These are phyloP conservation scores for Leucogyrophana mollusca DNA, from an alignment of 768 basidiomycete genomes.

Conservation along the genomic window DNA sequence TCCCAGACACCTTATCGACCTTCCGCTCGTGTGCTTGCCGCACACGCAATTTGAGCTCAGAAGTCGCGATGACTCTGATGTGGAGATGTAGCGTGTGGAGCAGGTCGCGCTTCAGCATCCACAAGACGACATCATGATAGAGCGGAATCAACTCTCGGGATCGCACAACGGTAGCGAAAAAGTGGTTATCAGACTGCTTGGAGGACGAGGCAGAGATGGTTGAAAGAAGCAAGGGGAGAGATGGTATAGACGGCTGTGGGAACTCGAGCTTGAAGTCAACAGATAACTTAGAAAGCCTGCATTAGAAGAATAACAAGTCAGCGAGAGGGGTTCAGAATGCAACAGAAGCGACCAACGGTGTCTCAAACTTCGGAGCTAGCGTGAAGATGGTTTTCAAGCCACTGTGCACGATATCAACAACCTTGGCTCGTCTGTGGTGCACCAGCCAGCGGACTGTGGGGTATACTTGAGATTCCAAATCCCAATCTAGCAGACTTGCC, in stretches of 20 bases:
- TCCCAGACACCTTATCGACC: conserved; percentile 25
- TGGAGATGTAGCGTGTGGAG: conserved; percentile 83
- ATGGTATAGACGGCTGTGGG: conserved; percentile 54
- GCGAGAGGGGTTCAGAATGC: conserved; percentile 7
- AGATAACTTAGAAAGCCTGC: conserved; percentile 41
- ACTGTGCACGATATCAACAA: conserved; percentile 82
- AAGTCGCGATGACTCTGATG: conserved; percentile 79
- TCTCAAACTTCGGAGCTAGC: conserved; percentile 61
- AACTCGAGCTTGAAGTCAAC: conserved; percentile 64
- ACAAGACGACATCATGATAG: conserved; percentile 82
- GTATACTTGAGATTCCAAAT: conserved; percentile 78
- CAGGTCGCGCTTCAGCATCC: conserved; percentile 89
- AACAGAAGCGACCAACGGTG: conserved; percentile 46
- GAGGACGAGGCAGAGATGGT: conserved; percentile 69
- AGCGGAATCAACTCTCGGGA: conserved; percentile 62
- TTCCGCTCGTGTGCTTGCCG: conserved; percentile 40
- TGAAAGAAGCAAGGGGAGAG: conserved; percentile 73
- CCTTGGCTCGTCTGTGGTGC: conserved; percentile 83
- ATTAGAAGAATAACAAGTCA: conserved; percentile 3
- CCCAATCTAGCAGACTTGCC: conserved; percentile 79
- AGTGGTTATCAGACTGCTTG: conserved; percentile 66
- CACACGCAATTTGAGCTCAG: conserved; percentile 73
- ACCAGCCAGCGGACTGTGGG: conserved; percentile 93
- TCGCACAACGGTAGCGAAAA: conserved; percentile 77
- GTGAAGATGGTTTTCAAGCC: conserved; percentile 82